Percentiles rank a stretch among this genome's conserved stretches.
Conservation (phyloP, 768 basidiomycete genomes). For the Leccinum boreale region DNA sequence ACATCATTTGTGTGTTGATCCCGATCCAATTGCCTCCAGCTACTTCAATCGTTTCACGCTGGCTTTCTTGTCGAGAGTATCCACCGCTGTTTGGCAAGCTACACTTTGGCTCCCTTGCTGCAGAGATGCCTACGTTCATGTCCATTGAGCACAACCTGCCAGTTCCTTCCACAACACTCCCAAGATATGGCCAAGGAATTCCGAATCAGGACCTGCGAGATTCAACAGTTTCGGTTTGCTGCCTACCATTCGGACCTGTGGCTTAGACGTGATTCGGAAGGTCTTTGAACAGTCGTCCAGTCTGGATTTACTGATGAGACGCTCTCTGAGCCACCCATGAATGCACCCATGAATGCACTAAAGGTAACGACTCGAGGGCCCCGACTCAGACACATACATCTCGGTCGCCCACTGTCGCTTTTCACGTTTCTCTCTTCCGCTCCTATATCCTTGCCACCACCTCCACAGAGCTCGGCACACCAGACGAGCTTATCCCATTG, state of each 20-base stretch:
- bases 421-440: no score
- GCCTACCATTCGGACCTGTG: constrained; percentile 55
- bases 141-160: constrained; percentile 59
- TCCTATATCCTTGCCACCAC: no score
- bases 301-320: constrained; percentile 46
- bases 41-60: no score
- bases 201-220: constrained; percentile 56
- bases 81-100: constrained; percentile 49
- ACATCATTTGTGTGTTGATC: no score
- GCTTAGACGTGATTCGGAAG: constrained; percentile 58
- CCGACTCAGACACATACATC: no score
- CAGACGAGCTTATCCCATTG: no score
- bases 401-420: no score
- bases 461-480: no score
- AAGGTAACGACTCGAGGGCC: constrained; percentile 52
- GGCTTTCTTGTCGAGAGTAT: no score
- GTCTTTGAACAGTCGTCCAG: constrained; percentile 66
- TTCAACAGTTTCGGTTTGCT: constrained; percentile 65
- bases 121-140: constrained; percentile 65
- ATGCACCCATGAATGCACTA: constrained; percentile 64
- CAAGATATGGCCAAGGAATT: constrained; percentile 48
- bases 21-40: no score
- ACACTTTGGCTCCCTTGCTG: constrained; percentile 61
- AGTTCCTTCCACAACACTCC: constrained; percentile 45
- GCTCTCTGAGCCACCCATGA: constrained; percentile 59